A percentile compares a stretch with the other conserved stretches of the same genome.
These are phyloP conservation scores for Candida maltosa DNA, from an alignment of 805 yeast species.

Conservation along the genomic window DNA sequence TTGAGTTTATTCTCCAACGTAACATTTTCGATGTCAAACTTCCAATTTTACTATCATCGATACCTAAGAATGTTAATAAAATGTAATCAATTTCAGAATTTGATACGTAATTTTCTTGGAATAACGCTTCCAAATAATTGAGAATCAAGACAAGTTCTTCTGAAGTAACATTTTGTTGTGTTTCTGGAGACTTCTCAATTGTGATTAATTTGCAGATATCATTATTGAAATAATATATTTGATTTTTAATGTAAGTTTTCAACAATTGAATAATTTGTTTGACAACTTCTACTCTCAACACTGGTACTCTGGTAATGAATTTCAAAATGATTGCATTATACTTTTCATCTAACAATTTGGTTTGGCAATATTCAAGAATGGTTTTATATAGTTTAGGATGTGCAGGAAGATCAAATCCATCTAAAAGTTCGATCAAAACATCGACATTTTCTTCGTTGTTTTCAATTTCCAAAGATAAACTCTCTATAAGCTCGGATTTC, in stretches of 20 bases:
- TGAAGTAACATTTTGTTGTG: not conserved
- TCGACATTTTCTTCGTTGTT: slow-evolving; percentile 13
- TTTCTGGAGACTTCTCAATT: not conserved
- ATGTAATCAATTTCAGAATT: slow-evolving; percentile 14
- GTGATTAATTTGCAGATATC: not conserved
- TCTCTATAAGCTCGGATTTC: slow-evolving; percentile 17
- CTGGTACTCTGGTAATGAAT: slow-evolving; percentile 14
- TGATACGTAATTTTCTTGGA: slow-evolving; percentile 11
- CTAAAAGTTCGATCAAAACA: slow-evolving; percentile 24
- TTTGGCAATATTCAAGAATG: slow-evolving; percentile 8
- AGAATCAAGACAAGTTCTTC: slow-evolving; percentile 21
- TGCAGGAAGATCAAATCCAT: slow-evolving; percentile 14
- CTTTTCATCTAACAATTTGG: slow-evolving; percentile 2
- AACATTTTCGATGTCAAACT: slow-evolving; percentile 35
- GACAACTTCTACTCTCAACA: slow-evolving; percentile 12
- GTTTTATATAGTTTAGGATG: slow-evolving; percentile 7
- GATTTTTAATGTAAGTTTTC: not conserved
- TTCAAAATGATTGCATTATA: slow-evolving; percentile 11
- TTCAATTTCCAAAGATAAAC: slow-evolving; percentile 14
- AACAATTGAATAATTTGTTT: not conserved
- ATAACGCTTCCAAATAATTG: slow-evolving; percentile 34
- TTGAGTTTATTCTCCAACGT: slow-evolving; percentile 51
- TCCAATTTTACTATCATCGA: slow-evolving; percentile 37
- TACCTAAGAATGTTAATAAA: slow-evolving; percentile 31
- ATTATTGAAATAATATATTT: slow-evolving; percentile 3